Base-by-base conservation (phyloP, 148 eudicot species). In the Polygonum maritimum region DNA sequence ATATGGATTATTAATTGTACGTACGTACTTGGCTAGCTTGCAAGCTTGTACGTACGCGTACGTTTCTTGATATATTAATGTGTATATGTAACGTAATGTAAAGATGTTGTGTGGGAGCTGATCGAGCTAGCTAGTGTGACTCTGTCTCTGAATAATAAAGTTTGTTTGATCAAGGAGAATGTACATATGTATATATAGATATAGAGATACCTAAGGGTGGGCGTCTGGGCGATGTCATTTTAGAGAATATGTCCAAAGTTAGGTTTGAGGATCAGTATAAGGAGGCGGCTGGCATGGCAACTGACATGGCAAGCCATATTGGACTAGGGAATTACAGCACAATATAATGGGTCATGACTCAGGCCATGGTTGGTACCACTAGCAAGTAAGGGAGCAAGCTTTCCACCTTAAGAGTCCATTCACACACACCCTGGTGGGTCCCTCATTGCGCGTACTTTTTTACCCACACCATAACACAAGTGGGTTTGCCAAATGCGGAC, bases 231-330 rank as follows among this genome's bases (percentile, higher is more conserved):
- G 49, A 47, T 47, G 49, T 47, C 49, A 14, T 15, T 54, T 14
- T 54, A 54, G 18, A 54, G n/a, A 3, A 54, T 15, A 54, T 69
- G 4, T 67, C 71, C 36, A 67, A 31, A 67, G 15, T 31, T 67
- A 67, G 71, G 71, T 15, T 9, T 19, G 7, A 31, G 71, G 45
- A 69, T 41, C n/a, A n/a, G 5, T 35, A 69, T 35, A 31, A 69
- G 19, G 7, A 26, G 16, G 36, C 13, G 38, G 36, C 7, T 2
- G 38, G 22, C 14, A 22, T n/a, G n/a, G n/a, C n/a, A n/a, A 48
- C 5, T 18, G 16, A 71, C 16, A 72, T 72, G 54, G 54, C 15
- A n/a, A 72, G 74, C 74, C 54, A 72, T 72, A 72, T 72, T 45
- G 35, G 54, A 44, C 52, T 26, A 40, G n/a, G n/a, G n/a, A n/a